These are phyloP conservation scores for Penicillium sp. DNA, from an alignment of 2,329 filamentous ascomycete species.

Conservation along the genomic window DNA sequence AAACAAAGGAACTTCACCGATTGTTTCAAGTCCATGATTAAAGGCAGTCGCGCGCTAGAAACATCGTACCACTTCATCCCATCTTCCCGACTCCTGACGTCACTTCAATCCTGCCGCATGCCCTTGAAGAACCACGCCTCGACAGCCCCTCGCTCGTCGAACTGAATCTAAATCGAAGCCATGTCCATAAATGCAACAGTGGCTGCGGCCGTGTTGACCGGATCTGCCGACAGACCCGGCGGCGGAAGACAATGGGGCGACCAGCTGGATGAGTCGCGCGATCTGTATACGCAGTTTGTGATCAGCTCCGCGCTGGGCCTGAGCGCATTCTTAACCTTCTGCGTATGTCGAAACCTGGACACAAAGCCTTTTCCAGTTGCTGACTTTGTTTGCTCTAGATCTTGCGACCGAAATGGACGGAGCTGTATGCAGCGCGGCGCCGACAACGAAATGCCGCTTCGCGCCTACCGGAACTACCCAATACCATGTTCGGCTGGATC, in stretches of 20 bases:
- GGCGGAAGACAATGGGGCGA: conserved; percentile 30
- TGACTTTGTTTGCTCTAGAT: conserved; percentile 54
- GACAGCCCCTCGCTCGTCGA: conserved; percentile 13
- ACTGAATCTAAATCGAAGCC: not conserved
- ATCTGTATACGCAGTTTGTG: conserved; percentile 48
- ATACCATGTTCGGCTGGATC: conserved; percentile 92
- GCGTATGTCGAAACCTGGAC: conserved; percentile 35
- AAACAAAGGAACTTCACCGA: too few relatives aligned
- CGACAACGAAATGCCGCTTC: conserved; percentile 68
- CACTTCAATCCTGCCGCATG: conserved; percentile 3
- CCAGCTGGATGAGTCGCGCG: conserved; percentile 38
- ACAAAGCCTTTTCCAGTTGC: not conserved
- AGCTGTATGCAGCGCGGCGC: conserved; percentile 86
- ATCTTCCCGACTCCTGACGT: not conserved
- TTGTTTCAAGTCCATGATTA: too few relatives aligned
- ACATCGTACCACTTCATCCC: not conserved
- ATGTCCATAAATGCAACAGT: conserved; percentile 37
- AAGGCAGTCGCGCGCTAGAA: too few relatives aligned
- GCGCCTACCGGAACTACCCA: conserved; percentile 74
- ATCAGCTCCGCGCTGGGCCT: conserved; percentile 47
- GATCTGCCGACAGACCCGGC: conserved; percentile 18
- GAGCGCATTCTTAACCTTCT: conserved; percentile 49
- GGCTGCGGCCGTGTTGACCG: conserved; percentile 23
- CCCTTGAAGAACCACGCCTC: conserved; percentile 6
- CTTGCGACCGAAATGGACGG: conserved; percentile 86